A percentile compares a stretch with the other conserved stretches of the same genome.
phyloP scores from a whole-genome alignment of 306 rosid genomes.

The Cyclanthera cordifolia region DNA sequence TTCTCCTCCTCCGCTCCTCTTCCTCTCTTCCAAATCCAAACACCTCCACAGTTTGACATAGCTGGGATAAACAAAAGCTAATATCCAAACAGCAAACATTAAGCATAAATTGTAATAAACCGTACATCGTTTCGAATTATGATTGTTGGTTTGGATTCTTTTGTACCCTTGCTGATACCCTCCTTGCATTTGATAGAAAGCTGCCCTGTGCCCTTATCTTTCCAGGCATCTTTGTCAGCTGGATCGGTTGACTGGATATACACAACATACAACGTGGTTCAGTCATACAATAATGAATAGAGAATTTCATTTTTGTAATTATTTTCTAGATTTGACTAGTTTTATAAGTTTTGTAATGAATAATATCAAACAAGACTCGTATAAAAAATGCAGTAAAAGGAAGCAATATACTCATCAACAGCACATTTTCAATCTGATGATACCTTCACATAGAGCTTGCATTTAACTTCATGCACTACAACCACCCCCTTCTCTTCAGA shows the following conservation, averaged over 20 bases:
- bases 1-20: too few species aligned
- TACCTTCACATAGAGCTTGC: constrained; percentile 96
- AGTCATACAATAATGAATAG: constrained; percentile 9
- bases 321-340: too few species aligned
- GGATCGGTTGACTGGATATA: constrained; percentile 72
- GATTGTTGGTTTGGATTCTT: constrained; percentile 86
- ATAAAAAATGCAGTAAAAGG: not conserved
- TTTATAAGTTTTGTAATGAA: too few species aligned
- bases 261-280: constrained; percentile 6
- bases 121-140: constrained; percentile 88
- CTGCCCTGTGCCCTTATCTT: constrained; percentile 83
- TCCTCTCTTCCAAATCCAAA: too few species aligned
- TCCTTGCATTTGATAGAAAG: constrained; percentile 90
- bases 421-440: not conserved
- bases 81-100: not conserved
- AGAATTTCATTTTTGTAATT: too few species aligned
- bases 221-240: constrained; percentile 70
- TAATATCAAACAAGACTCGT: not conserved
- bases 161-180: constrained; percentile 74
- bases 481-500: constrained; percentile 76
- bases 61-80: too few species aligned
- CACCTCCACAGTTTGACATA: too few species aligned
- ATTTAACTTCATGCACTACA: constrained; percentile 87
- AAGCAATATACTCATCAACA: not conserved
- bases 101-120: constrained; percentile 1